Base-by-base conservation (phyloP, 2,329 filamentous ascomycete genomes). In the Alternaria sp. region DNA sequence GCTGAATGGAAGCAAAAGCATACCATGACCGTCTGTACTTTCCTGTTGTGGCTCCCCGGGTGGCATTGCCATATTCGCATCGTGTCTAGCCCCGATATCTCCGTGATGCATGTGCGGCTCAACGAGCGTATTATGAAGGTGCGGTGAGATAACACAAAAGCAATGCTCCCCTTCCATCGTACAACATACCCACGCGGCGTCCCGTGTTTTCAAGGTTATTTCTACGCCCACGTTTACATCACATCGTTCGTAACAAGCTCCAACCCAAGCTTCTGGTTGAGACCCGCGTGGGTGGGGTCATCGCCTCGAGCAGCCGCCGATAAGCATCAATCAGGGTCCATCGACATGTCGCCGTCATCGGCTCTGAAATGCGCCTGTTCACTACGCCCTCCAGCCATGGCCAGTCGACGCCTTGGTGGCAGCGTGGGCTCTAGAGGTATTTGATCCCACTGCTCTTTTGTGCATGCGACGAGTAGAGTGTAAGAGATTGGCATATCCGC, bases 321-420 rank as follows among this genome's bases (percentile, higher is more conserved):
- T 73, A 72, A 76, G 72, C 66, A 62, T 23, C 55, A 59, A 52
- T 64, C 58, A 65, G 69, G 68, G 67, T 70, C 68, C 62, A 61
- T 55, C 49, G 65, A 59, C 52, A 76, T 79, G 76, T 74, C 70
- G 73, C 73, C 71, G 72, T 74, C 74, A 76, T 78, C 76, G 74
- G 75, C 73, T 66, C 62, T 69, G 61, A 67, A 68, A 51, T 66
- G 62, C 60, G 61, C 68, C 61, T 59, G 56, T 61, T 59, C 66
- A 55, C 40, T 71, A 49, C 61, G 65, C 66, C 63, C 61, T 67
- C 62, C 66, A 51, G 65, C 45, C 52, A 66, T 57, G 64, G 66
- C 47, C 57, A 51, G 5, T 45, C 55, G 58, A 55, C 57, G 49
- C 45, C 26, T 57, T 46, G 58, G 62, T 64, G 68, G 57, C 50